These are phyloP conservation scores for Boletus speciosus DNA, from an alignment of 768 basidiomycete genomes.

Conservation along the genomic window DNA sequence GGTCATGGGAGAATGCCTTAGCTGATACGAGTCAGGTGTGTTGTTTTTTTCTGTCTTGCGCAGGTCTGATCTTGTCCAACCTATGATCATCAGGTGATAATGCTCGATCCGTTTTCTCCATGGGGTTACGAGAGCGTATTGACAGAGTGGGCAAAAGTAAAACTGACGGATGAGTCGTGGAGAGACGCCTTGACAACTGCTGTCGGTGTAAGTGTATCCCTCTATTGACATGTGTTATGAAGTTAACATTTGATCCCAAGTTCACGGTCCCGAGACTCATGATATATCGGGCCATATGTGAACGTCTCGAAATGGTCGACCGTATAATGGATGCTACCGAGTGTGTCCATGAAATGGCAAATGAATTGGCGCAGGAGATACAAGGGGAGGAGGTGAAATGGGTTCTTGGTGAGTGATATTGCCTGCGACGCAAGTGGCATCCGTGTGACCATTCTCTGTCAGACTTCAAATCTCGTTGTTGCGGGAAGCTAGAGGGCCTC, in stretches of 20 bases:
- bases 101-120: background rate
- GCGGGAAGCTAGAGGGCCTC: background rate
- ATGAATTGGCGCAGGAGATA: background rate
- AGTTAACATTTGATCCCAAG: background rate
- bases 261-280: background rate
- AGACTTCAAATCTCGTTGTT: background rate
- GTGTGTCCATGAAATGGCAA: constrained; percentile 2
- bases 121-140: background rate
- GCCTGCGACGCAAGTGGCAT: background rate
- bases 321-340: background rate
- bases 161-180: background rate
- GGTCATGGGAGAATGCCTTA: too few species aligned
- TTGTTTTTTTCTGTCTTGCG: too few species aligned
- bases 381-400: background rate
- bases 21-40: too few species aligned
- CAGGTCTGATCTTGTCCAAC: background rate
- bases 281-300: constrained; percentile 1
- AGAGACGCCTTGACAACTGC: background rate
- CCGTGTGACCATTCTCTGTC: background rate
- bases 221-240: background rate
- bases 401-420: background rate
- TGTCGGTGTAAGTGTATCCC: background rate
- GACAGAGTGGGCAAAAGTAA: background rate
- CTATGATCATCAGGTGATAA: background rate
- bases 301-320: background rate